A percentile compares a stretch with the other conserved stretches of the same genome.
phyloP scores from a whole-genome alignment of 2,329 filamentous ascomycete genomes.

The Lachnellula willkommii region DNA sequence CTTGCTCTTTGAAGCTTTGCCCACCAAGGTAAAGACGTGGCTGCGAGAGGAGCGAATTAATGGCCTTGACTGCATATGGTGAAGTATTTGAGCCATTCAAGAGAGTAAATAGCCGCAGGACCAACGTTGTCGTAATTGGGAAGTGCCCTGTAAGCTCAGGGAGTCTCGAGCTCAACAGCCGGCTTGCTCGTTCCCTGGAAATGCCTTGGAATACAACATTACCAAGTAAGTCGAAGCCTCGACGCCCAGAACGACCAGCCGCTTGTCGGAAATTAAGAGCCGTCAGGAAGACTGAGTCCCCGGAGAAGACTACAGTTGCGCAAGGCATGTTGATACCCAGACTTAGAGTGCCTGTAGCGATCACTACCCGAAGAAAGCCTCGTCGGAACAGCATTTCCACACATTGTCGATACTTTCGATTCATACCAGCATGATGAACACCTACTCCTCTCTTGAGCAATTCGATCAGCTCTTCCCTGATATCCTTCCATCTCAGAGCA shows the following conservation, averaged over 20 bases:
- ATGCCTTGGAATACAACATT: conserved; percentile 76
- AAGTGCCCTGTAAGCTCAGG: conserved; percentile 75
- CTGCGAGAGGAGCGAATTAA: conserved; percentile 65
- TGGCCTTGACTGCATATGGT: conserved; percentile 53
- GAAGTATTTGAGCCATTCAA: conserved; percentile 61
- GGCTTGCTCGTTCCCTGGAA: conserved; percentile 52
- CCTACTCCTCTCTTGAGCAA: conserved; percentile 64
- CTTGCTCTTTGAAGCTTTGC: conserved; percentile 59
- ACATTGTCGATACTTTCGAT: conserved; percentile 66
- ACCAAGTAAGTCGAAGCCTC: conserved; percentile 74
- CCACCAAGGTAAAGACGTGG: conserved; percentile 67
- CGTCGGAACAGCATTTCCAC: conserved; percentile 71
- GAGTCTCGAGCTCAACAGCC: conserved; percentile 66
- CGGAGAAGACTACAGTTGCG: conserved; percentile 72
- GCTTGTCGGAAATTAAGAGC: conserved; percentile 73
- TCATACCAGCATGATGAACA: conserved; percentile 76
- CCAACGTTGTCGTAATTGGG: conserved; percentile 66
- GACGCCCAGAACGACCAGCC: conserved; percentile 70
- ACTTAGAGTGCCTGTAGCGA: conserved; percentile 71
- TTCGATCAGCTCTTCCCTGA: conserved; percentile 50
- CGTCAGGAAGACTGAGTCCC: conserved; percentile 67
- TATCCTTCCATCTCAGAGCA: conserved; percentile 45
- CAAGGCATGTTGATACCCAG: conserved; percentile 82
- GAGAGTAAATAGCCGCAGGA: conserved; percentile 63
- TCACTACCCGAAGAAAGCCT: conserved; percentile 63